Conservation (phyloP, 768 basidiomycete genomes). For the Melanogaster broomeanus region DNA sequence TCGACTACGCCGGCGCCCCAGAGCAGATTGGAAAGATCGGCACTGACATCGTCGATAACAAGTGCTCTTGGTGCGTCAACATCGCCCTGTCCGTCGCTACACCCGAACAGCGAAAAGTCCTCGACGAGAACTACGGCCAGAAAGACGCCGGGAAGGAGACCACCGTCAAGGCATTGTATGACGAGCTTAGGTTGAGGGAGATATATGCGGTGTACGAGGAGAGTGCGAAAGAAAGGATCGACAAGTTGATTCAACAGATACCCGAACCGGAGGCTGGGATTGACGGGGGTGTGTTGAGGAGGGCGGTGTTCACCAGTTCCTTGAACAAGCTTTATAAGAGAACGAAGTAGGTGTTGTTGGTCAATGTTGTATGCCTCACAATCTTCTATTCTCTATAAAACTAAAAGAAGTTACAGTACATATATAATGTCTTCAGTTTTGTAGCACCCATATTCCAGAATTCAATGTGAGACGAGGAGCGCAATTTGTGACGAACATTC, state of each 20-base stretch:
- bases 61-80: slow-evolving; percentile 97
- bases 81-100: slow-evolving; percentile 66
- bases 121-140: slow-evolving; percentile 69
- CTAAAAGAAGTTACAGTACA: too few species aligned
- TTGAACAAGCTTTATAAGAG: slow-evolving; percentile 82
- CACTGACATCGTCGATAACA: slow-evolving; percentile 98
- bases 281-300: slow-evolving; percentile 48
- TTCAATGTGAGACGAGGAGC: too few species aligned
- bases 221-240: slow-evolving; percentile 64
- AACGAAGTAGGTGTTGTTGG: slow-evolving; percentile 43
- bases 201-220: slow-evolving; percentile 83
- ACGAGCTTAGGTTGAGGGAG: slow-evolving; percentile 61
- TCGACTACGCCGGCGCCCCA: slow-evolving; percentile 89
- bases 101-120: slow-evolving; percentile 54
- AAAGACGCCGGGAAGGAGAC: slow-evolving; percentile 51
- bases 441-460: too few species aligned
- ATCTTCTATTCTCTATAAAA: too few species aligned
- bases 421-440: too few species aligned
- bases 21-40: slow-evolving; percentile 96
- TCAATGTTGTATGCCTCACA: background rate
- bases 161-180: slow-evolving; percentile 71
- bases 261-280: slow-evolving; percentile 52
- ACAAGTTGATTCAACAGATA: slow-evolving; percentile 67
- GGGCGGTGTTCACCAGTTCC: slow-evolving; percentile 82
- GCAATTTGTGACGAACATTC: too few species aligned